These are phyloP conservation scores for Sporothrix curviconia DNA, from an alignment of 2,329 filamentous ascomycete genomes.

Conservation along the genomic window DNA sequence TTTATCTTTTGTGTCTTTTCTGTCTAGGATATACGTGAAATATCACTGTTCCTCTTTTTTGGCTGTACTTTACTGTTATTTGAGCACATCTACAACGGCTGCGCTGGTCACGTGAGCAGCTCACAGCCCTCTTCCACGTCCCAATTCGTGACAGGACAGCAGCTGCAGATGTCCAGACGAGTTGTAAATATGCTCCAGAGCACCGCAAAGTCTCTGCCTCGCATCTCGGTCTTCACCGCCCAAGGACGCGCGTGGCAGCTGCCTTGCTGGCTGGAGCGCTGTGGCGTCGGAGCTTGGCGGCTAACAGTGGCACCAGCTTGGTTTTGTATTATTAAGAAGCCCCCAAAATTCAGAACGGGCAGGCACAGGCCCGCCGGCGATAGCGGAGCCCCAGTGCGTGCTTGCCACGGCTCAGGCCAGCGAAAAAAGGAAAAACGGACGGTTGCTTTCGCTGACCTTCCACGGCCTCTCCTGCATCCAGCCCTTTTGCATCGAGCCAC, in stretches of 20 bases:
- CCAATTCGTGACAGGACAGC: neutral
- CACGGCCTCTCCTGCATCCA: conserved; percentile 10
- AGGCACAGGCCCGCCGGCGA: conserved; percentile 12
- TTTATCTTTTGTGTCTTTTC: too few species aligned
- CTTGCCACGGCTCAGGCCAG: conserved; percentile 11
- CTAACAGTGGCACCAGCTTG: conserved; percentile 5
- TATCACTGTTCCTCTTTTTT: neutral
- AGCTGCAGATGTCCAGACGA: neutral
- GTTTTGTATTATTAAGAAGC: conserved; percentile 19
- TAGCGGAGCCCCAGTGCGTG: conserved; percentile 14
- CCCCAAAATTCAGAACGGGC: neutral
- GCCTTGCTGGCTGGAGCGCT: conserved; percentile 7
- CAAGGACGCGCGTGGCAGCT: conserved; percentile 4
- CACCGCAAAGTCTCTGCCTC: neutral
- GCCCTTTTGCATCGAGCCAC: neutral
- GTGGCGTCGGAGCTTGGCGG: conserved; percentile 11
- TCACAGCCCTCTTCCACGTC: too few species aligned
- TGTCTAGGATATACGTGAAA: too few species aligned
- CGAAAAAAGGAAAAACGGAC: conserved; percentile 9
- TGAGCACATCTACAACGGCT: too few species aligned
- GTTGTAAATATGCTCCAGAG: neutral
- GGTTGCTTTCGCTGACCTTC: conserved; percentile 16
- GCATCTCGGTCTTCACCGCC: neutral
- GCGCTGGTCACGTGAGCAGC: neutral
- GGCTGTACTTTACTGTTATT: neutral